Evolutionary conservation across 352 stramenopile genomes (phyloP), one percentile per base, ranked within the genome.

Genomic region (Lagenidium giganteum): DNA sequence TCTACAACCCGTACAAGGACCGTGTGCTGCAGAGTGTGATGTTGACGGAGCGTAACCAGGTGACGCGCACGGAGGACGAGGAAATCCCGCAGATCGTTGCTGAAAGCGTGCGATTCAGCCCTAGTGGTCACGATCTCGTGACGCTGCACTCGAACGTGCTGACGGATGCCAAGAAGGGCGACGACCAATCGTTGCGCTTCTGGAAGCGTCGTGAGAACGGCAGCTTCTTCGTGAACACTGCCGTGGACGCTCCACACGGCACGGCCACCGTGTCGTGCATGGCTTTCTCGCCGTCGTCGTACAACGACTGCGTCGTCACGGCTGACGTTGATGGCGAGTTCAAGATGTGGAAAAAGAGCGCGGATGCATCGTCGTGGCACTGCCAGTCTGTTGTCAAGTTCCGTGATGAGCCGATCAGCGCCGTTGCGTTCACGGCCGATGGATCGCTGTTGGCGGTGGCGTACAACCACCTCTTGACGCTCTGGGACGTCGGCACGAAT

Each of bases 381-480:
- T 95, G 84, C 53, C 74, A 83, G 42, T 83, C 77, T 16, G 73
- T 91, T 12, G 79, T 88, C 27, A 69, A 76, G 35, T 94, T 87
- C 48, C 80, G 80, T 26, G 64, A 87, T 13, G 59, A 66, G 26
- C 54, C 72, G 8, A 83, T 95, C 42, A 83, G 73, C 12, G 63
- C 71, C 2, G 62, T 86, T n/a, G 60, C 57, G 12, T 90, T 94
- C 42, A 64, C 83, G 3, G 37, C 57, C 8, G 85, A 96, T 42
- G 82, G 77, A 7, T 95, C 85, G 32, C 54, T 96, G 26, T 55
- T 96, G 17, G 85, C 83, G 1, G 74, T 95, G 34, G 83, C 79
- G 3, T 95, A 95, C 47, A 70, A 65, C 16, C 63, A 75, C 26
- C 57, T 93, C 32, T 45, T 96, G 17, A 94, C 85, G 31, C 64